These are phyloP conservation scores for Penstemon barbatus DNA, from an alignment of 257 asterid species.

Conservation along the genomic window DNA sequence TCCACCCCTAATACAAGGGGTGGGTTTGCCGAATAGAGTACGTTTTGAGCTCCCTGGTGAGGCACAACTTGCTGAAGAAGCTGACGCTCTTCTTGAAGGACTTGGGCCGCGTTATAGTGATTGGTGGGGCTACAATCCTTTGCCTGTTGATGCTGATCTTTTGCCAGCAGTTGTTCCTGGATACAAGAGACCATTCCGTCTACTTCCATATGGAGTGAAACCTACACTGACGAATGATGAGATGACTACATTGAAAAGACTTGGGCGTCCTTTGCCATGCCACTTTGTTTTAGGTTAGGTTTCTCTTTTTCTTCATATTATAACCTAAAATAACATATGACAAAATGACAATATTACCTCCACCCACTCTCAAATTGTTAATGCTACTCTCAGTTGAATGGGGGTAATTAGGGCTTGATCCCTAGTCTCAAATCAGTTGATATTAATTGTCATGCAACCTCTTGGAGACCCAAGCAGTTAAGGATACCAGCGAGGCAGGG, in stretches of 20 bases:
- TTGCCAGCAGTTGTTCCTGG: conserved; percentile 87
- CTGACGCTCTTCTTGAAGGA: conserved; percentile 74
- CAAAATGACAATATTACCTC: not conserved
- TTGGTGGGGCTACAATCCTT: conserved; percentile 98
- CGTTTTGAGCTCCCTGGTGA: conserved; percentile 96
- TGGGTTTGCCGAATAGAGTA: conserved; percentile 79
- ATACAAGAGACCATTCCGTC: conserved; percentile 79
- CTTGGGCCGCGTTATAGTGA: conserved; percentile 93
- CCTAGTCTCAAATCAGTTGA: not conserved
- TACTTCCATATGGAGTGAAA: conserved; percentile 91
- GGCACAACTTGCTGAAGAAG: conserved; percentile 77
- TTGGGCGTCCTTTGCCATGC: conserved; percentile 87
- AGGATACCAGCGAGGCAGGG: conserved; percentile 1
- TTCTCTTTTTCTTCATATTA: conserved; percentile 1
- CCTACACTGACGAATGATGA: conserved; percentile 89
- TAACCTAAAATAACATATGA: not conserved
- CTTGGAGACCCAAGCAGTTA: conserved; percentile 2
- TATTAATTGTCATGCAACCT: conserved; percentile 11
- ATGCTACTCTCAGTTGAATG: not conserved
- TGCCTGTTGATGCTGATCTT: conserved; percentile 96
- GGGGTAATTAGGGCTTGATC: not conserved
- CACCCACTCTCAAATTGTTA: not conserved
- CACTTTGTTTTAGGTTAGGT: conserved; percentile 91
- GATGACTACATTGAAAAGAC: conserved; percentile 79
- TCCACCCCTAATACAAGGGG: conserved; percentile 68